Evolutionary conservation across 2,329 filamentous ascomycete genomes (phyloP).

Genomic region (Trichoderma sp.): DNA sequence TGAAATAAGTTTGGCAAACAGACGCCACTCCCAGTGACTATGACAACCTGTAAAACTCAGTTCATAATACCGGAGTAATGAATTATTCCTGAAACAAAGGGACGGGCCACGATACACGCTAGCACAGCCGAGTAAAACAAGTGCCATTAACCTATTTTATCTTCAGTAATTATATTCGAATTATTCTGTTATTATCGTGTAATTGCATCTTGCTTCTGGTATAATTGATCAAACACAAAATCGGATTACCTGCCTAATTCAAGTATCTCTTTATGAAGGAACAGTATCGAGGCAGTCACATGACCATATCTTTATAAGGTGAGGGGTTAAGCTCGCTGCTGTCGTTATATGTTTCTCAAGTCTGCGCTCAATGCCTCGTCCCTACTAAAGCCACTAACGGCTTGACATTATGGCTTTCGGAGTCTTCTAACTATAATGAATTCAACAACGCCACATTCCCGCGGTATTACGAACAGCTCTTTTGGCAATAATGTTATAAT

Average conservation of each 20-base stretch:
- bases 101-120: background rate
- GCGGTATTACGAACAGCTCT: background rate
- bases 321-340: background rate
- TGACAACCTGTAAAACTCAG: background rate
- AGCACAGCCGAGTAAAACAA: background rate
- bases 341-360: background rate
- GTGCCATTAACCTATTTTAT: background rate
- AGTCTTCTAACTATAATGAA: background rate
- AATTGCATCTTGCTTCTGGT: background rate
- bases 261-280: background rate
- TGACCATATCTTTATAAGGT: background rate
- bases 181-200: background rate
- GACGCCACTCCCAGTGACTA: background rate
- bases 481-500: background rate
- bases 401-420: background rate
- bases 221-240: background rate
- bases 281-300: background rate
- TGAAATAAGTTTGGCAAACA: background rate
- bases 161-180: background rate
- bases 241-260: too few relatives aligned
- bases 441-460: background rate
- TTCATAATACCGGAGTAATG: background rate
- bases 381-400: background rate
- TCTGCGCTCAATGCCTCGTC: background rate
- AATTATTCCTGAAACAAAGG: background rate